A percentile compares a stretch with the other conserved stretches of the same genome.
phyloP scores from a whole-genome alignment of 2,329 filamentous ascomycete genomes.

The Penicillium janthinellum region DNA sequence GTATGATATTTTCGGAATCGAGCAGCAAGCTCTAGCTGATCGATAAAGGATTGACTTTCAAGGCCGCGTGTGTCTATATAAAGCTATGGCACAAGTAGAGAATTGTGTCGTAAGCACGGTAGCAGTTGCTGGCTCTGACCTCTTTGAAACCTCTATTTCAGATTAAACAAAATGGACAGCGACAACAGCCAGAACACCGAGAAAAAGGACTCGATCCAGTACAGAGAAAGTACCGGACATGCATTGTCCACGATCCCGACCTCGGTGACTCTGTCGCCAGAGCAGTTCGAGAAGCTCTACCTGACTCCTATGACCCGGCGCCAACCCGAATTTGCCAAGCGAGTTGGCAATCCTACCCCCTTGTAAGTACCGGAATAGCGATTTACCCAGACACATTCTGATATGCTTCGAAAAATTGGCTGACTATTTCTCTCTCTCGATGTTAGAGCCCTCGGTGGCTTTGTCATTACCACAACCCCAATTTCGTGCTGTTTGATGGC shows the following conservation, averaged over 20 bases:
- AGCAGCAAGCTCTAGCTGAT: neutral
- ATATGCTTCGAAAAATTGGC: too few species aligned
- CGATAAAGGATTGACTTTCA: neutral
- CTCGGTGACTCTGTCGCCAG: constrained; percentile 33
- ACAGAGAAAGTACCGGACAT: constrained; percentile 7
- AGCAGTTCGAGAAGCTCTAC: constrained; percentile 40
- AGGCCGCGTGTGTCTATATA: neutral
- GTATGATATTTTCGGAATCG: neutral
- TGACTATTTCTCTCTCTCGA: neutral
- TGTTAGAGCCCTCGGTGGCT: constrained; percentile 27
- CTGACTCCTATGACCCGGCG: constrained; percentile 36
- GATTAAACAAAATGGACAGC: constrained; percentile 9
- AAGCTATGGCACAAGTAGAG: neutral
- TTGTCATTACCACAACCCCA: constrained; percentile 31
- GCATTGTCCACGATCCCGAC: constrained; percentile 21
- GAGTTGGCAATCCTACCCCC: constrained; percentile 38
- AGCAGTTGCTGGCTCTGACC: too few species aligned
- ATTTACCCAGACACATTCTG: too few species aligned
- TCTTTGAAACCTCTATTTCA: too few species aligned
- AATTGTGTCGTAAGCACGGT: too few species aligned
- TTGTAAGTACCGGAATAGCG: constrained; percentile 24
- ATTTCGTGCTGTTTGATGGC: constrained; percentile 32
- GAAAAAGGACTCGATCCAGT: constrained; percentile 5
- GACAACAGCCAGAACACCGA: constrained; percentile 9
- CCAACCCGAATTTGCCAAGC: constrained; percentile 32